Evolutionary conservation across 2,329 filamentous ascomycete species (phyloP).

Genomic region (Aspergillus caelatus): DNA sequence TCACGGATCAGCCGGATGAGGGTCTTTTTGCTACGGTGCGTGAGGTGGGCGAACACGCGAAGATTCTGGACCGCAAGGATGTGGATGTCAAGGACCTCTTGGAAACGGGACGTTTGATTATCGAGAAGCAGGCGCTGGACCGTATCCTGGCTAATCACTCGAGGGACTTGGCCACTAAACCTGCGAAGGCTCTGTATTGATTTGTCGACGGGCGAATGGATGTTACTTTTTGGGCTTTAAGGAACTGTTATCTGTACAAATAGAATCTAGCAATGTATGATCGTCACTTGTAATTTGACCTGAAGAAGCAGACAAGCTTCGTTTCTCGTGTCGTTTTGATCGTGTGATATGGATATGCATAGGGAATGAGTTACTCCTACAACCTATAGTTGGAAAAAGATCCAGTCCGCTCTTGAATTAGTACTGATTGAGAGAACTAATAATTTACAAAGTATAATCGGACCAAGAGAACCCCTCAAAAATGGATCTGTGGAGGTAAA

Average conservation of each 20-base stretch:
- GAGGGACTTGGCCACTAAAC: conserved; percentile 40
- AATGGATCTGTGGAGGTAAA: not conserved
- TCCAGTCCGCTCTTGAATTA: not conserved
- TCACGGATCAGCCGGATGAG: conserved; percentile 65
- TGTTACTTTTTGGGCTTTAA: not conserved
- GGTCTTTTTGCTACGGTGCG: conserved; percentile 70
- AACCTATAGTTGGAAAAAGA: not conserved
- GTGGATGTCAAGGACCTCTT: conserved; percentile 96
- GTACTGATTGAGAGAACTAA: not conserved
- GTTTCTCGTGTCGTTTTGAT: conserved; percentile 1
- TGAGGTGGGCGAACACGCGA: conserved; percentile 66
- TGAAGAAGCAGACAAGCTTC: not conserved
- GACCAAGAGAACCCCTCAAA: not conserved
- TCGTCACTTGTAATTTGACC: conserved; percentile 8
- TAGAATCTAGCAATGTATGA: conserved; percentile 29
- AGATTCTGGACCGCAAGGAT: conserved; percentile 70
- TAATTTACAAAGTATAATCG: not conserved
- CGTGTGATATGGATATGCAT: not conserved
- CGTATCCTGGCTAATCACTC: conserved; percentile 71
- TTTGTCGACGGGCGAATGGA: conserved; percentile 1
- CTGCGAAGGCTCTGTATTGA: conserved; percentile 39
- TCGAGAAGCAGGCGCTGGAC: conserved; percentile 80
- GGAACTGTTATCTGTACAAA: conserved; percentile 32
- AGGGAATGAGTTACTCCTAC: not conserved
- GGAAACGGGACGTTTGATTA: conserved; percentile 79